These are phyloP conservation scores for Daldinia decipiens DNA, from an alignment of 495 filamentous ascomycete species.

Conservation along the genomic window DNA sequence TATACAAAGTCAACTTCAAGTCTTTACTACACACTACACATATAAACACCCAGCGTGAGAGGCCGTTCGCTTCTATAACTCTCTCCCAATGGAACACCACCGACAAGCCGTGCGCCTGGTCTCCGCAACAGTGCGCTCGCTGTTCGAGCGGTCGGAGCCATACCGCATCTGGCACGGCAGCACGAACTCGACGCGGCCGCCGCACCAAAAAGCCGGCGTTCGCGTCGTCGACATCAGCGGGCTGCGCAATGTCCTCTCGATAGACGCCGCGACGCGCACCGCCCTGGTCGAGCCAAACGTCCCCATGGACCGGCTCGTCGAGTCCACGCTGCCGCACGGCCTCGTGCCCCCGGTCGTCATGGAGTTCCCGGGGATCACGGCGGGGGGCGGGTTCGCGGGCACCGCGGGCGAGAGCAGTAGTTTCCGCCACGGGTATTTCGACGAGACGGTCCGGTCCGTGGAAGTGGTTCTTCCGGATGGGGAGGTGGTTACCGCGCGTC, in stretches of 20 bases:
- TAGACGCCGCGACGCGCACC: conserved; percentile 52
- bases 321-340: conserved; percentile 60
- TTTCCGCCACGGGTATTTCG: conserved; percentile 69
- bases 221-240: conserved; percentile 56
- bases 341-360: conserved; percentile 68
- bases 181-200: conserved; percentile 76
- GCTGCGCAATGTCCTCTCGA: conserved; percentile 51
- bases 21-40: too few relatives aligned
- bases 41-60: too few relatives aligned
- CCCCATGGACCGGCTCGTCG: conserved; percentile 70
- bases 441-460: conserved; percentile 62
- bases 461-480: conserved; percentile 70
- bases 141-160: conserved; percentile 66
- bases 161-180: conserved; percentile 84
- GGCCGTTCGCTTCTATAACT: too few relatives aligned
- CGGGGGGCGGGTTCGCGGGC: conserved; percentile 70
- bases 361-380: conserved; percentile 73
- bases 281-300: conserved; percentile 73
- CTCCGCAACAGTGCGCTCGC: conserved; percentile 60
- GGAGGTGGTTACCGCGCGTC: conserved; percentile 54
- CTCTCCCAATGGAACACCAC: conserved; percentile 57
- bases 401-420: conserved; percentile 68
- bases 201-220: conserved; percentile 40
- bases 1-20: too few relatives aligned
- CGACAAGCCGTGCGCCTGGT: conserved; percentile 57